These are phyloP conservation scores for Gossypium lobatum DNA, from an alignment of 441 rosid species.

Conservation along the genomic window DNA sequence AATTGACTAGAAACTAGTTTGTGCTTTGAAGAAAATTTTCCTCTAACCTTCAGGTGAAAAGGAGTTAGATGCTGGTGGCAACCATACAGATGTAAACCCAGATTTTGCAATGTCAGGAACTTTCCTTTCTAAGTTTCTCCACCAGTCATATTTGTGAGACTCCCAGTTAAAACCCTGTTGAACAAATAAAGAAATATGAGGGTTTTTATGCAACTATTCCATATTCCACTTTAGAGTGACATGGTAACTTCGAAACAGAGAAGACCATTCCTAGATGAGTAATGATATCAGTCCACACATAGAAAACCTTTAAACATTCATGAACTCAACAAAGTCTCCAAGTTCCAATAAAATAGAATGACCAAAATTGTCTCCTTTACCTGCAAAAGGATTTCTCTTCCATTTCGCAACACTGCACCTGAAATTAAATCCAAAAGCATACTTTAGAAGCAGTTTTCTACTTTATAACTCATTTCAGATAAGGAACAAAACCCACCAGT, in stretches of 20 bases:
- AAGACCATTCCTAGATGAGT: not conserved
- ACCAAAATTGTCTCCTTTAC: conserved; percentile 26
- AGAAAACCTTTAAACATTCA: not conserved
- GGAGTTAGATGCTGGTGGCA: conserved; percentile 77
- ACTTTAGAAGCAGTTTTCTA: not conserved
- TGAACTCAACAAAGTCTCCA: not conserved
- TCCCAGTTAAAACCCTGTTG: conserved; percentile 89
- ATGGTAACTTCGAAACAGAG: not conserved
- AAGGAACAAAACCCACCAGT: not conserved
- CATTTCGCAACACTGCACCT: conserved; percentile 52
- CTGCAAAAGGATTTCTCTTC: conserved; percentile 81
- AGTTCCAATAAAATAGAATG: not conserved
- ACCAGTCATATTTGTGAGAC: conserved; percentile 86
- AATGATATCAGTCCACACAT: not conserved
- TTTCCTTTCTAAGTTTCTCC: conserved; percentile 73
- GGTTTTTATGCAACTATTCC: not conserved
- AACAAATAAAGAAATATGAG: conserved; percentile 7
- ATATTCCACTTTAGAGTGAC: not conserved
- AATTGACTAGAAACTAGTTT: not conserved
- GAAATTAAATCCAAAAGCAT: conserved; percentile 22
- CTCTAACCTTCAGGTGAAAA: conserved; percentile 74
- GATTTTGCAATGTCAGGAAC: conserved; percentile 69
- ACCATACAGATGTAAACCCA: conserved; percentile 87
- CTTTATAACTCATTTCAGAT: not conserved
- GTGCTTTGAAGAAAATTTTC: not conserved